A percentile compares a stretch with the other conserved stretches of the same genome.
Conservation (phyloP, 1,284 basidiomycete species). For the Papiliotrema laurentii region DNA sequence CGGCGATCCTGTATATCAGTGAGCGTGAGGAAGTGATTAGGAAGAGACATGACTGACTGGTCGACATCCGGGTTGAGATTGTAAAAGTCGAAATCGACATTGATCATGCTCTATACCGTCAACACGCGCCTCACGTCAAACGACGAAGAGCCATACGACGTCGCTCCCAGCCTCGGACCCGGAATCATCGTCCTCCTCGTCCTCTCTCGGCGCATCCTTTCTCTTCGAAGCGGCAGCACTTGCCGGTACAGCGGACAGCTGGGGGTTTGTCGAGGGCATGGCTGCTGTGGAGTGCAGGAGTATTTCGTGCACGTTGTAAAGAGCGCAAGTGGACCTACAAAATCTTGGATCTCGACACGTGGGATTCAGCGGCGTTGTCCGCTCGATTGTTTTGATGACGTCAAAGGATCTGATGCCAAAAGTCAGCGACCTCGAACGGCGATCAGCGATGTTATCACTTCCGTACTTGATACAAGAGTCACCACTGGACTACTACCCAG, state of each 20-base stretch:
- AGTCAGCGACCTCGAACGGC: too few relatives aligned
- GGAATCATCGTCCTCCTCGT: slow-evolving; percentile 37
- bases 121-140: not conserved
- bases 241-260: slow-evolving; percentile 14
- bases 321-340: too few relatives aligned
- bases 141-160: slow-evolving; percentile 23
- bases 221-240: slow-evolving; percentile 21
- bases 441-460: too few relatives aligned
- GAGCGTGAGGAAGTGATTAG: not conserved
- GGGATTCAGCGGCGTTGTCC: too few relatives aligned
- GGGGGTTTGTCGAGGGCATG: slow-evolving; percentile 10
- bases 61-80: slow-evolving; percentile 75
- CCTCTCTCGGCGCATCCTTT: slow-evolving; percentile 37
- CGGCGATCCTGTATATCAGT: slow-evolving; percentile 53
- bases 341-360: too few relatives aligned
- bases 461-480: too few relatives aligned
- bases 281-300: too few relatives aligned
- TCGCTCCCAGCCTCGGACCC: slow-evolving; percentile 36
- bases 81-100: slow-evolving; percentile 91
- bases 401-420: too few relatives aligned
- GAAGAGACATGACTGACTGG: slow-evolving; percentile 50
- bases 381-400: too few relatives aligned
- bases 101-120: slow-evolving; percentile 57
- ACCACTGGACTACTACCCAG: too few relatives aligned
- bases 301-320: too few relatives aligned